Percentiles rank a stretch among this genome's conserved stretches.
phyloP scores from a whole-genome alignment of 2,329 filamentous ascomycete genomes.

The Ophioceras dolichostomum region DNA sequence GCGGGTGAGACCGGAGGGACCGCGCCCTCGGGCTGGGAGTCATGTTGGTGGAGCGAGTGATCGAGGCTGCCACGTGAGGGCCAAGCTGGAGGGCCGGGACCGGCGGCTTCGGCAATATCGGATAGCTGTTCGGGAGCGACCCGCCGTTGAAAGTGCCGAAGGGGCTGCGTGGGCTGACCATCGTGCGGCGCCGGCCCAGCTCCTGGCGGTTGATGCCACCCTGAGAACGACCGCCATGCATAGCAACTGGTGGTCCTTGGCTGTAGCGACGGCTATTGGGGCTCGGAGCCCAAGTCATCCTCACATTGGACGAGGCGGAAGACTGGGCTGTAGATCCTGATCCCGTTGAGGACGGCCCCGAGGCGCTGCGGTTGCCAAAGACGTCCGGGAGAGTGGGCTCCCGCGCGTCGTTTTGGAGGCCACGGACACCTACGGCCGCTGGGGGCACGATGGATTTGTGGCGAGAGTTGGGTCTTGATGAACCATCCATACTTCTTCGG shows the following conservation, averaged over 20 bases:
- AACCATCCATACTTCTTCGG: too few species aligned
- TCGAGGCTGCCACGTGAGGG: neutral
- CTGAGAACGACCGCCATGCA: too few species aligned
- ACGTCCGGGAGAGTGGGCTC: neutral
- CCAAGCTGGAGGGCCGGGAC: neutral
- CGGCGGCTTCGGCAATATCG: neutral
- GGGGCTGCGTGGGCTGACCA: neutral
- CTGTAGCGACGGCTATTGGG: too few species aligned
- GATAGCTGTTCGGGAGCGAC: neutral
- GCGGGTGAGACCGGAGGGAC: constrained; percentile 2
- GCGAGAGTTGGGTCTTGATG: too few species aligned
- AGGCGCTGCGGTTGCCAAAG: neutral
- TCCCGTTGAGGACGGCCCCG: neutral
- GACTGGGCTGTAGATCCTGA: too few species aligned
- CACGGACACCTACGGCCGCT: too few species aligned
- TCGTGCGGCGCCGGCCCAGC: neutral
- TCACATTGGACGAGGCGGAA: neutral
- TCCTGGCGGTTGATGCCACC: too few species aligned
- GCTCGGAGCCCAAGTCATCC: neutral
- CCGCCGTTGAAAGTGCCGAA: neutral
- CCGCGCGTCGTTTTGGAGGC: too few species aligned
- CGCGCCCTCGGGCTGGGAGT: neutral
- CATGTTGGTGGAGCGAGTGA: neutral
- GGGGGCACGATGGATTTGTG: too few species aligned
- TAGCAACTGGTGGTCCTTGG: too few species aligned